Evolutionary conservation across 345 rosid species (phyloP), one percentile per base, ranked within the genome.

Genomic region (Cardiospermum halicacabum): DNA sequence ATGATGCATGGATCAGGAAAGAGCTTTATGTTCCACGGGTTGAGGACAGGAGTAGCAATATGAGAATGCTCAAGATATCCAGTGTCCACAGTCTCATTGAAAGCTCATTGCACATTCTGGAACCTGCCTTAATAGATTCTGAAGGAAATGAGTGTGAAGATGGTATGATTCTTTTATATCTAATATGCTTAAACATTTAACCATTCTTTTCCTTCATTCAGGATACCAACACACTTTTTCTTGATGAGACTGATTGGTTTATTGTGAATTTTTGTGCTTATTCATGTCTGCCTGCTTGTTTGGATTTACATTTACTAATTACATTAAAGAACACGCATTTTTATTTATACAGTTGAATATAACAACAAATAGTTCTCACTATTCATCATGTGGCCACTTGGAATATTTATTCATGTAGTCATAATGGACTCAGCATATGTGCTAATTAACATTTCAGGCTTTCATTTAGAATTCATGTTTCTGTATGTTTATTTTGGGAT

Each of bases 11-110:
- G 60, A 55, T 53, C 31, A 62, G 49, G 74, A 74, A 61, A 69
- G 66, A 56, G 72, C 68, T 74, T 40, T 74, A 66, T 70, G 65
- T 65, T 39, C 74, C 74, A 47, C 71, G 69, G 0, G 69, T 74
- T 63, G 71, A 69, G 58, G 78, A 70, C 61, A 74, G 25, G 68
- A 70, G 56, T 43, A 69, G 78, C 72, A 69, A 70, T 65, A 74
- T 74, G 74, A 60, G 64, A 55, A 74, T 74, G 69, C 74, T 69
- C n/a, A 56, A 42, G 54, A 62, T 74, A 34, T 69, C 78, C 45
- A 31, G 56, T 39, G 60, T 56, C 3, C 22, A 66, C 34, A 56
- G 70, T 63, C 78, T 74, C 7, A 30, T 61, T 42, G 37, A 15
- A 31, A 70, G 40, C 26, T 74, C 74, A 0, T 60, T 70, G 78